A percentile compares a stretch with the other conserved stretches of the same genome.
These are phyloP conservation scores for Linum usitatissimum DNA, from an alignment of 345 rosid species.

Conservation along the genomic window DNA sequence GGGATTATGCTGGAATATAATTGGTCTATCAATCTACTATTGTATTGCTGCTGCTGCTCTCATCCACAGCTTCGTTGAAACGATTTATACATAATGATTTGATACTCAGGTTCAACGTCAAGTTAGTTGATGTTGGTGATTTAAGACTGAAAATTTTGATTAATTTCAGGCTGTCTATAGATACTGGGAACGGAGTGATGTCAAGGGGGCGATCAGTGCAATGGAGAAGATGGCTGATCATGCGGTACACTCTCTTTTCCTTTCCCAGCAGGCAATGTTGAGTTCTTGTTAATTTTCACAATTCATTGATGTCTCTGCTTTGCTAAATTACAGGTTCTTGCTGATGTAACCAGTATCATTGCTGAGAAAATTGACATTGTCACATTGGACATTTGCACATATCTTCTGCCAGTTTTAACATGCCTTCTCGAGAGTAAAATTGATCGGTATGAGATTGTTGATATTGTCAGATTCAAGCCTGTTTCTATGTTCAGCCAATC, in stretches of 20 bases:
- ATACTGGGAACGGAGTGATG: conserved; percentile 82
- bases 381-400: conserved; percentile 68
- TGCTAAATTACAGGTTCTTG: conserved; percentile 52
- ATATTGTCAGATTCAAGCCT: background rate
- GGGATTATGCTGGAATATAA: background rate
- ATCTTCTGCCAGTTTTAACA: conserved; percentile 74
- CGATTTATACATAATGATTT: background rate
- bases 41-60: background rate
- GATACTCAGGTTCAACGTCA: background rate
- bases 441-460: conserved; percentile 55
- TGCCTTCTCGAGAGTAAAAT: conserved; percentile 67
- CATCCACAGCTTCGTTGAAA: background rate
- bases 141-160: conserved; percentile 20
- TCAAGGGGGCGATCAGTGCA: conserved; percentile 60
- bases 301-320: background rate
- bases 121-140: conserved; percentile 4
- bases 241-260: conserved; percentile 42
- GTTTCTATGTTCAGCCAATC: background rate
- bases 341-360: conserved; percentile 64
- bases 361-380: conserved; percentile 59
- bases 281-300: background rate
- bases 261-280: background rate
- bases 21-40: no score
- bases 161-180: conserved; percentile 61
- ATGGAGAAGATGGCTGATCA: conserved; percentile 94